Percentiles rank a stretch among this genome's conserved stretches.
Conservation (phyloP, 2,329 filamentous ascomycete genomes). For the Stromatinia cepivora region DNA sequence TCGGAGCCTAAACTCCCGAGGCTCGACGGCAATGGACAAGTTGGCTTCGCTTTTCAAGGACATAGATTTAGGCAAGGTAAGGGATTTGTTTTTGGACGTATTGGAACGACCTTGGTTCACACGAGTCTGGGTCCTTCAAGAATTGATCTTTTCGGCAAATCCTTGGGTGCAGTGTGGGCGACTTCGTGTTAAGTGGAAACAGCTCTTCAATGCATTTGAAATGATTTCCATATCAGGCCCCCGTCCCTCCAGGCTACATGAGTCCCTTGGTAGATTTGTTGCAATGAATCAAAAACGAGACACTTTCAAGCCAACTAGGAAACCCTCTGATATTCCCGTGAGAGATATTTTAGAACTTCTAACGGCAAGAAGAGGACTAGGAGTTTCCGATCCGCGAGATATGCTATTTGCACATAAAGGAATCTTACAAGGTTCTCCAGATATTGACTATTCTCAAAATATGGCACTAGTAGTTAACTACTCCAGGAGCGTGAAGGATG, state of each 20-base stretch:
- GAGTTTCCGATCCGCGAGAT: not conserved
- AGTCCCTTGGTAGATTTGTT: not conserved
- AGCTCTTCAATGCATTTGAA: not conserved
- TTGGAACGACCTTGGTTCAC: not conserved
- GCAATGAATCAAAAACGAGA: not conserved
- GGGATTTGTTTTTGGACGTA: not conserved
- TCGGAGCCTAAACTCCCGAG: not conserved
- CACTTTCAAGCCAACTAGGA: not conserved
- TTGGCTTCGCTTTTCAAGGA: not conserved
- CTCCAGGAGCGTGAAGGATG: not conserved
- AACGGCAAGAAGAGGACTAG: not conserved
- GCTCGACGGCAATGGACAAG: not conserved
- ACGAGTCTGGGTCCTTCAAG: not conserved
- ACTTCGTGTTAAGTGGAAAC: not conserved
- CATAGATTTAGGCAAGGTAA: not conserved
- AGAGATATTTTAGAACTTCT: not conserved
- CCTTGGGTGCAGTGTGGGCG: not conserved
- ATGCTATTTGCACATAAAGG: not conserved
- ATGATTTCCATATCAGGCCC: fast-evolving
- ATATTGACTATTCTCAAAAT: no score
- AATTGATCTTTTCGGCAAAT: not conserved
- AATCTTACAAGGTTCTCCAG: not conserved
- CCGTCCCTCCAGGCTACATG: fast-evolving
- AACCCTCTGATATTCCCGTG: no score
- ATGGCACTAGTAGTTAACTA: not conserved